phyloP scores from a whole-genome alignment of 176 grass and related monocot species.

The Avena eriantha region DNA sequence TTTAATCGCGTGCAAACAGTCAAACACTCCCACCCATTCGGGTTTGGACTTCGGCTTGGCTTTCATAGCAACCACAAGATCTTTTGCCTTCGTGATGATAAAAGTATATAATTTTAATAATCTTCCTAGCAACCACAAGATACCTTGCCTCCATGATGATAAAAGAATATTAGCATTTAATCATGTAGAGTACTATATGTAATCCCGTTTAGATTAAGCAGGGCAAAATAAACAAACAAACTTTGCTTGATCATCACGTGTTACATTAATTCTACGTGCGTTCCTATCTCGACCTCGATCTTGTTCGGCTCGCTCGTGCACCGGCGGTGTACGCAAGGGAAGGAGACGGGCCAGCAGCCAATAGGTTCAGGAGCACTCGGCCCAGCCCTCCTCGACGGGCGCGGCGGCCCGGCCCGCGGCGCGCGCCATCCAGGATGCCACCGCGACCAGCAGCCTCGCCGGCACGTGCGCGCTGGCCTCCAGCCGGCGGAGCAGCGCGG shows the following conservation, averaged over 20 bases:
- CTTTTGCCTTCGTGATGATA: neutral
- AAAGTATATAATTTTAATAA: neutral
- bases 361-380: conserved; percentile 54
- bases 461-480: conserved; percentile 58
- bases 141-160: neutral
- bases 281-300: neutral
- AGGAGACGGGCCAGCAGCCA: neutral
- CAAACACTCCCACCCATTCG: neutral
- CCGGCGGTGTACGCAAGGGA: neutral
- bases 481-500: conserved; percentile 41
- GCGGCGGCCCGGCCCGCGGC: neutral
- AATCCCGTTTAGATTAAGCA: neutral
- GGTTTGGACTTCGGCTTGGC: neutral
- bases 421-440: conserved; percentile 58
- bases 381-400: conserved; percentile 63
- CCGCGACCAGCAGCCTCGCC: conserved; percentile 45
- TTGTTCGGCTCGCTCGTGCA: neutral
- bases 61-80: conserved; percentile 29
- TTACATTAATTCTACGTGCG: neutral
- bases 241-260: conserved; percentile 43
- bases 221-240: conserved; percentile 39
- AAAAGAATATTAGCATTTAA: neutral
- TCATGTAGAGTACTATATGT: neutral
- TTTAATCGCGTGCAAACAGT: neutral
- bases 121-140: neutral